Base-by-base conservation (phyloP, 305 asterid species). In the Rubia peregrina region DNA sequence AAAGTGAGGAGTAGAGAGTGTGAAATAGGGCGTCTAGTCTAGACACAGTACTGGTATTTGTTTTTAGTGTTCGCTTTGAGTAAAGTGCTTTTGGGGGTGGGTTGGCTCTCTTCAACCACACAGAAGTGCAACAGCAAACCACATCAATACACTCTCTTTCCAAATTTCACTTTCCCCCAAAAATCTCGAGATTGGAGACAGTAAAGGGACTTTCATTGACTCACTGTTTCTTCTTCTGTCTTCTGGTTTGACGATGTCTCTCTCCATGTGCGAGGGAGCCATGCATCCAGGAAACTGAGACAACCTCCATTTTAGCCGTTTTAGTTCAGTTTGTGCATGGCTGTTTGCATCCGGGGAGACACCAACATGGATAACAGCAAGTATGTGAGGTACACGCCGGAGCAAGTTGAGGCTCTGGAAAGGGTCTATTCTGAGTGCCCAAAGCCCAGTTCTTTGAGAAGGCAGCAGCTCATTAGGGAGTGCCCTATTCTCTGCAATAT, bases 401-500 rank as follows among this genome's bases (percentile, higher is more conserved):
- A 90, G 83, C 98, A 93, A 80, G 98, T 93, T 36, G 98, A 93
- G 65, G 98, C 98, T 44, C 83, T 93, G 56, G 98, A 93, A 73
- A 86, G 97, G 81, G 95, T 93, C 4, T 93, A 93, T 65, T 67
- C 91, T 0, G 98, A 90, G 64, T 93, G 98, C 68, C 97, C 98
- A 0, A 93, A 93, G 77, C 98, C 98, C 2, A 90, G 86, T 69
- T 93, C 98, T 73, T 67, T 93, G 79, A 86, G 95, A 73, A 87
- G 98, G 82, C 97, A 93, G 60, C 98, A 93, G 80, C 88, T 93
- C 68, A 93, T 93, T 68, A 76, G 97, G 74, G 98, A 90, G 68
- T 90, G 89, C 67, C 94, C 98, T 44, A 87, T 89, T 83, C 87
- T 93, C 9, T 67, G 87, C n/a, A 90, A 93, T 81, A 93, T 93